Evolutionary conservation across 768 basidiomycete species (phyloP).

Genomic region (Phaeotremella skinneri): DNA sequence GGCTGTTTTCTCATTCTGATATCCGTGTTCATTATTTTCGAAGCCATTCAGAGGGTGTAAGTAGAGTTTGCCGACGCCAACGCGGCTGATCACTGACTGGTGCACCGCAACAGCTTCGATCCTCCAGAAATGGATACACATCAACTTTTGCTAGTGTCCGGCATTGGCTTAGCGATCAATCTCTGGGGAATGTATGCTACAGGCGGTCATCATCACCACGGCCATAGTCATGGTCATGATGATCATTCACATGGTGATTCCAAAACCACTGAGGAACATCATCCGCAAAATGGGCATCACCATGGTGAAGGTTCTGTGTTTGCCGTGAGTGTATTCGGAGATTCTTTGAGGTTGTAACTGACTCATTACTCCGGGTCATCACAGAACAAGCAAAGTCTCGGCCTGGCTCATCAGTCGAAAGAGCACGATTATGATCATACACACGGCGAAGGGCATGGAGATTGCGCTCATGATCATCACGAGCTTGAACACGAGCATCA

Average conservation of each 20-base stretch:
- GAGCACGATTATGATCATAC: slow-evolving; percentile 38
- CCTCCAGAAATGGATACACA: slow-evolving; percentile 95
- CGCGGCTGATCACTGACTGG: not conserved
- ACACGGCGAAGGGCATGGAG: slow-evolving; percentile 36
- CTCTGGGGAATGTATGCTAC: slow-evolving; percentile 99
- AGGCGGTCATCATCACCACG: slow-evolving; percentile 62
- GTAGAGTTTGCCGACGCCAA: slow-evolving; percentile 25
- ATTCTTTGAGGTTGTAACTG: not conserved
- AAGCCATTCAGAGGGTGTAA: slow-evolving; percentile 91
- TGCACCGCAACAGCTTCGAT: slow-evolving; percentile 61
- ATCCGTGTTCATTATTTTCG: slow-evolving; percentile 96
- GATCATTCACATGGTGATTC: slow-evolving; percentile 31
- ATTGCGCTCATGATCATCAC: slow-evolving; percentile 14
- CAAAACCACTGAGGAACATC: slow-evolving; percentile 35
- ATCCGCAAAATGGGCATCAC: slow-evolving; percentile 4
- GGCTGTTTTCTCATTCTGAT: slow-evolving; percentile 57
- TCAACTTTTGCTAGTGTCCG: slow-evolving; percentile 83
- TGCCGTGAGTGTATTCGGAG: too few relatives aligned
- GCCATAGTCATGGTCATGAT: slow-evolving; percentile 41
- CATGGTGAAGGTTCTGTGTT: too few relatives aligned
- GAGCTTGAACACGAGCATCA: slow-evolving; percentile 31
- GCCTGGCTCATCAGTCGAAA: slow-evolving; percentile 52
- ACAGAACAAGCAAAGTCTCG: slow-evolving; percentile 6
- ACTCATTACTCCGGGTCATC: too few relatives aligned
- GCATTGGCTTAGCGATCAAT: slow-evolving; percentile 86